Evolutionary conservation across 2,329 filamentous ascomycete species (phyloP), one percentile per base, ranked within the genome.

Genomic region (Alternaria brassicicola): DNA sequence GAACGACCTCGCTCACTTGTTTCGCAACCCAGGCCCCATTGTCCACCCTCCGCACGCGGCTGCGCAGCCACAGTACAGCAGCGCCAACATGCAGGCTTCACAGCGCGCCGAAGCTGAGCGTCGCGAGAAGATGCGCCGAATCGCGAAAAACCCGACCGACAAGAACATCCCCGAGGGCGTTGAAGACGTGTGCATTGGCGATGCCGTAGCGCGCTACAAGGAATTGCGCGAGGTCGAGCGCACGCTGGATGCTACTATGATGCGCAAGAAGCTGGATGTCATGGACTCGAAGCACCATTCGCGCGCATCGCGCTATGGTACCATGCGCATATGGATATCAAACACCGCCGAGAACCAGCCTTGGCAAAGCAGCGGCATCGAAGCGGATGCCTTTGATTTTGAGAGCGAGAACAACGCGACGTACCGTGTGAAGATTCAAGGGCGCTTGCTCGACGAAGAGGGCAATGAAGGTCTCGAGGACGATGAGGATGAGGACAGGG

Each of bases 321-420:
- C 92, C 3, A 83, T 99, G 78, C 90, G 94, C 62, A 86, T 99
- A 63, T 98, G 93, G 93, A 89, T 99, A 70, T 93, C 88, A 71
- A 99, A 99, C 78, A 97, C 93, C 1, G 92, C 89, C 31, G 92
- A 97, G 77, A 92, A 95, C 72, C 95, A 99, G 79, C 89, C 90
- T 30, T 98, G 95, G 95, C 95, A 99, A 79, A 85, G 83, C 36
- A 86, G 84, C 67, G 83, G 82, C 38, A 81, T 89, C 59, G 88
- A 89, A 60, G 85, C 89, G 10, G 89, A 94, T 73, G 86, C 86
- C 33, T 95, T 95, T 65, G 93, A 96, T 73, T 93, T 96, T 71
- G 88, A 88, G 52, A 88, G 88, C 51, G 92, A 87, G 63, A 84
- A 86, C 66, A 89, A 93, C 67, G 90, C 92, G 2, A 90, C 89